A percentile compares a stretch with the other conserved stretches of the same genome.
These are phyloP conservation scores for Kodamaea plutei DNA, from an alignment of 1,139 yeast genomes.

Conservation along the genomic window DNA sequence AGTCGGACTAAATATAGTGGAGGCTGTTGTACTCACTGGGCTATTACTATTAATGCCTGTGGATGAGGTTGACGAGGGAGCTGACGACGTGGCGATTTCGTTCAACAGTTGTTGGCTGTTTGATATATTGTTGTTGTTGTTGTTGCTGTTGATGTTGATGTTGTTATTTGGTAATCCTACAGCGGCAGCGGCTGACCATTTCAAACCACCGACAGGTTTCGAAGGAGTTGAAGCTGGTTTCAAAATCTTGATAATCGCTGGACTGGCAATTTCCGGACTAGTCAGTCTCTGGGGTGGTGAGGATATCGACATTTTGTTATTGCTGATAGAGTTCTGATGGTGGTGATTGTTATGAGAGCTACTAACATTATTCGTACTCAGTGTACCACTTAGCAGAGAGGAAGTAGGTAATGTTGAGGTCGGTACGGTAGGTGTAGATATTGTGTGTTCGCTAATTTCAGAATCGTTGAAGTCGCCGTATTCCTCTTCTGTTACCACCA, in stretches of 20 bases:
- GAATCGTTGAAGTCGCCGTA: slow-evolving; percentile 13
- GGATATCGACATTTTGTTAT: not conserved
- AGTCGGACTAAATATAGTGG: not conserved
- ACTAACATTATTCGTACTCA: not conserved
- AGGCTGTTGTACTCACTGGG: not conserved
- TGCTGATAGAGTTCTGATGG: not conserved
- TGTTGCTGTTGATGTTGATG: not conserved
- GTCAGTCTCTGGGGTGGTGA: slow-evolving; percentile 10
- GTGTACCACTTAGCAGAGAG: slow-evolving; percentile 1
- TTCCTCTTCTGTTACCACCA: slow-evolving; percentile 13
- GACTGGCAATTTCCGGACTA: slow-evolving; percentile 14
- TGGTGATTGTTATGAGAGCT: not conserved
- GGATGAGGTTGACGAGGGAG: not conserved
- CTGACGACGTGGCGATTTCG: not conserved
- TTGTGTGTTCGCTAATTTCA: slow-evolving; percentile 9
- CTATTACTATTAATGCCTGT: not conserved
- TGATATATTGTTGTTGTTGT: too few relatives aligned
- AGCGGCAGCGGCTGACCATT: slow-evolving; percentile 70
- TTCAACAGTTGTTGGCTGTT: too few relatives aligned
- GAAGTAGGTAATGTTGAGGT: too few relatives aligned
- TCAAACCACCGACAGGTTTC: slow-evolving; percentile 59
- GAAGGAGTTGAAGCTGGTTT: slow-evolving; percentile 69
- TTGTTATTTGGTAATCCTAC: slow-evolving; percentile 23
- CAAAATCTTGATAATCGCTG: slow-evolving; percentile 39
- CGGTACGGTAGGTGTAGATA: too few relatives aligned